Conservation (phyloP, 73 alveolate genomes). For the Paramecium sonneborni region DNA sequence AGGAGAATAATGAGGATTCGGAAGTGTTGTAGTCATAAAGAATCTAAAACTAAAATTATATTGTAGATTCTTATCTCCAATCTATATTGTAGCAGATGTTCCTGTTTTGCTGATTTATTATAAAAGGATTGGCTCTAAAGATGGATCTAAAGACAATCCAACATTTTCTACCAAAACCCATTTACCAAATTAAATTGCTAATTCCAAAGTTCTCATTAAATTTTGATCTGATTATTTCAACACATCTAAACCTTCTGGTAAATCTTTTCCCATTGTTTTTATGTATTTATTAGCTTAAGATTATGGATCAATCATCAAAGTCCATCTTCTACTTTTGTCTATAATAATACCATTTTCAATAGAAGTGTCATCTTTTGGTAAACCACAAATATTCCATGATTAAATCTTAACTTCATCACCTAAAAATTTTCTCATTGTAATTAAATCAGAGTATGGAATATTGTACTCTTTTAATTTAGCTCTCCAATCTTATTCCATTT, state of each 20-base stretch:
- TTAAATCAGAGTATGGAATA: conserved; percentile 85
- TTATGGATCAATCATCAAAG: conserved; percentile 97
- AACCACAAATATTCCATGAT: conserved; percentile 91
- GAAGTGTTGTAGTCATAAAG: conserved; percentile 96
- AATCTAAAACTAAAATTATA: conserved; percentile 93
- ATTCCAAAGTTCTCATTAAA: conserved; percentile 72
- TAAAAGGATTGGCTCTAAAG: conserved; percentile 89
- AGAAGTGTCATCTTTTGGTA: conserved; percentile 94
- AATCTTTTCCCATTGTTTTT: conserved; percentile 98
- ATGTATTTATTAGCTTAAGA: conserved; percentile 98
- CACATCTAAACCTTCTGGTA: conserved; percentile 74
- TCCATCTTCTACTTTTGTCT: conserved; percentile 96
- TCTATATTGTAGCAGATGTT: conserved; percentile 80
- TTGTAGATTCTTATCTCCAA: conserved; percentile 89
- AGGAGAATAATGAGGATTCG: conserved; percentile 99
- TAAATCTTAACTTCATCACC: conserved; percentile 96
- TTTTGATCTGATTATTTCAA: conserved; percentile 71
- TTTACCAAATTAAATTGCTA: conserved; percentile 87
- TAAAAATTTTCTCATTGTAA: conserved; percentile 89
- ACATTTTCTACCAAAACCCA: conserved; percentile 94
- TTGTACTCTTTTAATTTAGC: conserved; percentile 77
- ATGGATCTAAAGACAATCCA: conserved; percentile 88
- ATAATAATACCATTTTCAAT: conserved; percentile 96
- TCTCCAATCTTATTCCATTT: conserved; percentile 95
- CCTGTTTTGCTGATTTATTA: conserved; percentile 83